Base-by-base conservation (phyloP, 2,329 filamentous ascomycete genomes). In the Trichoderma sp. region DNA sequence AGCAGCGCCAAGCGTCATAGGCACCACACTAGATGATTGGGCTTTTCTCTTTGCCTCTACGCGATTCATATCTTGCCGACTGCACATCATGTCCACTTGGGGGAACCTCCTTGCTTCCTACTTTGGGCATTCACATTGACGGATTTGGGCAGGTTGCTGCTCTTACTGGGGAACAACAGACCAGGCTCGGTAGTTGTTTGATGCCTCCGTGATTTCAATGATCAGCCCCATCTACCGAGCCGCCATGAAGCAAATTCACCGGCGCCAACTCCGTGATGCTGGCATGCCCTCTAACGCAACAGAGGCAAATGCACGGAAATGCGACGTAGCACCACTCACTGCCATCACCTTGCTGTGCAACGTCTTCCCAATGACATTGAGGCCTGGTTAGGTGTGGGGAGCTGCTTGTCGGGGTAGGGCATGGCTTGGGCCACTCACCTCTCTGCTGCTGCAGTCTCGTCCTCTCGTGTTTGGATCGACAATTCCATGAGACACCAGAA, bases 401-500 rank as follows among this genome's bases (percentile, higher is more conserved):
- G 32, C 65, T 70, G 71, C 57, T 64, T 66, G 56, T 65, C 53
- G 64, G 70, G 70, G 60, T 32, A 66, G 30, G 56, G 67, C 57
- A 71, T 47, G 51, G 69, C 65, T 28, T 71, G 61, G 39, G 36
- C 65, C 57, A 69, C 39, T 61, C 66, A 62, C 39, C 56, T 60
- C 56, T 47, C 36, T 26, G 28, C 56, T 47, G 65, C 53, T 60
- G 65, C 30, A 47, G 65, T 47, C 68, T 61, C 24, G 66, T 61
- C n/a, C 71, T 47, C 53, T 47, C 32, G 72, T 61, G 71, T 58
- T 64, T 73, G 73, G 78, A 79, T 77, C 79, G 76, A 75, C 77
- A 74, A 39, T 76, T 63, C 73, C 74, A 75, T 76, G 77, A 80
- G 77, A 79, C 76, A 70, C 53, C 72, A 76, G 72, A 78, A 74